Evolutionary conservation across 1,139 yeast species (phyloP).

Genomic region (Lodderomyces margitis): DNA sequence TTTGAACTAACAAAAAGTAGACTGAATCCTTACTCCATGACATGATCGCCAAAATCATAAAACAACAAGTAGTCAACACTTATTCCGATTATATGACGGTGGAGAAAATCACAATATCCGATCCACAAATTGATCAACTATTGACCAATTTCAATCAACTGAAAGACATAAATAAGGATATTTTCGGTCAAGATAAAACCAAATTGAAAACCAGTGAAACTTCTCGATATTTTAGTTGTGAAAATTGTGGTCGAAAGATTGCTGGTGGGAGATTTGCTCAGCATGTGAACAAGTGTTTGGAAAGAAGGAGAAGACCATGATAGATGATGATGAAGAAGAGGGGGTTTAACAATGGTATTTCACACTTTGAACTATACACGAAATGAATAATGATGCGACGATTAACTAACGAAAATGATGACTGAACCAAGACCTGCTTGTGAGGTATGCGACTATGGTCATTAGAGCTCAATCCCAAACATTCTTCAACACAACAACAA

Average conservation of each 20-base stretch:
- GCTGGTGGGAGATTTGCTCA: conserved; percentile 93
- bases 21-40: conserved; percentile 33
- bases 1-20: conserved; percentile 14
- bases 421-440: no score
- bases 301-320: conserved; percentile 26
- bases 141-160: conserved; percentile 8
- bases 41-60: conserved; percentile 34
- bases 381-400: no score
- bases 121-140: conserved; percentile 7
- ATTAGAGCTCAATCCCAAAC: no score
- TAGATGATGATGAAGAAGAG: neutral
- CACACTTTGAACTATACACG: neutral
- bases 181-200: conserved; percentile 41
- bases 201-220: conserved; percentile 40
- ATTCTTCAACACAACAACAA: neutral
- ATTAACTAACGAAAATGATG: no score
- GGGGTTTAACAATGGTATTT: neutral
- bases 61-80: conserved; percentile 32
- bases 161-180: conserved; percentile 27
- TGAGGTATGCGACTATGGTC: no score
- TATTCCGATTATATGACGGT: conserved; percentile 27
- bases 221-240: conserved; percentile 67
- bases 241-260: conserved; percentile 78
- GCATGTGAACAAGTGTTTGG: conserved; percentile 85
- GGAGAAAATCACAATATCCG: conserved; percentile 20